Base-by-base conservation (phyloP, 768 basidiomycete species). In the Amyloporia xantha region DNA sequence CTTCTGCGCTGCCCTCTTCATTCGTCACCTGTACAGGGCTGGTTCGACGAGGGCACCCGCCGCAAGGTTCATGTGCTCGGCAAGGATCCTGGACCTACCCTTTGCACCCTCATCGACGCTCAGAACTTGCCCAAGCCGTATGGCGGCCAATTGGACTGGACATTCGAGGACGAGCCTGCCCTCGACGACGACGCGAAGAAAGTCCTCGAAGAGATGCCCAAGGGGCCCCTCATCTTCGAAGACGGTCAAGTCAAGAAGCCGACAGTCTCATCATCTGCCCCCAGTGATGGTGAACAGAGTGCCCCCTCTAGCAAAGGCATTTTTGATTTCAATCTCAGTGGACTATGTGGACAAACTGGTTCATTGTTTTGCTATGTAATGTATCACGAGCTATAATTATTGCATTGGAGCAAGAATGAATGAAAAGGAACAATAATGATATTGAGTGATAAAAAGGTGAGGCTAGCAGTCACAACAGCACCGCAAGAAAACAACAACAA, bases 1-100 rank as follows among this genome's bases (percentile, higher is more conserved):
- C n/a, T n/a, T n/a, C 19, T 17, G 3, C 17, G 19, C 13, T 10
- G 4, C 17, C 19, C 13, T 20, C 2, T 15, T n/a, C n/a, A 11
- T 19, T 23, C 42, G 4, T 17, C 44, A 23, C 44, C 23, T 38
- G 15, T 40, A n/a, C 55, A 85, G 79, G 77, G 74, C 23, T 88
- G 84, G 82, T 90, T 90, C 62, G 89, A 91, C 59, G 82, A 84
- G 61, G 79, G 77, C 37, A 90, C 87, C 11, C 77, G 82, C 15
- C 73, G 74, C 51, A 92, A 92, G 70, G 82, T 93, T 26, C 78
- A 84, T 58, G 73, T 93, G 27, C 69, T 91, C 7, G 81, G 82
- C 2, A 77, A 72, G 48, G 76, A 84, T 48, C 76, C 78, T 3
- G 77, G 76, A 3, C 60, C 71, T 1, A 66, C 70, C 2, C 72